Conservation (phyloP, 106 monocot species). For the Acorus gramineus region DNA sequence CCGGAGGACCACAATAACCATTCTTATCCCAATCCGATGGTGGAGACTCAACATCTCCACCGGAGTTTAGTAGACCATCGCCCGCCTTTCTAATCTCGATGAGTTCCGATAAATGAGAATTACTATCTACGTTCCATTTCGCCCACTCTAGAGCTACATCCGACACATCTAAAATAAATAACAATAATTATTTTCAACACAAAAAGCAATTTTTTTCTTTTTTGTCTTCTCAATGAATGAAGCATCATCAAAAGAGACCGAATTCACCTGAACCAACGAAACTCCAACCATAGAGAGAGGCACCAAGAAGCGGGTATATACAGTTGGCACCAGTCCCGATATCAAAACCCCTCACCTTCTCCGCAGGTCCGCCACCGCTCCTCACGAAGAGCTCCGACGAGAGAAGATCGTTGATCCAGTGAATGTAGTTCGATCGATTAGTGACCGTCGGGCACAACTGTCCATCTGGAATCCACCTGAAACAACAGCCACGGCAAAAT, state of each 20-base stretch:
- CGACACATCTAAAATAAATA: constrained; percentile 52
- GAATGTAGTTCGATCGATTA: constrained; percentile 85
- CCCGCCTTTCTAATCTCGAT: constrained; percentile 69
- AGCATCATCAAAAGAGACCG: neutral
- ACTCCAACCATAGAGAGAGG: constrained; percentile 76
- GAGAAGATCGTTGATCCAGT: constrained; percentile 86
- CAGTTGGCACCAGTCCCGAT: constrained; percentile 95
- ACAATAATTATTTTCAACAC: no score
- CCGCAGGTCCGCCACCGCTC: constrained; percentile 7
- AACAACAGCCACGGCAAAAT: neutral
- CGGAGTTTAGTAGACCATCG: constrained; percentile 6
- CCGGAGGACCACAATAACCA: constrained; percentile 7
- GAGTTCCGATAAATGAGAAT: constrained; percentile 65
- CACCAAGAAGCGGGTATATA: constrained; percentile 92
- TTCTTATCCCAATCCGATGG: neutral
- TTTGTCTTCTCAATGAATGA: neutral
- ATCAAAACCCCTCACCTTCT: constrained; percentile 68
- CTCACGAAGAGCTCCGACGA: constrained; percentile 53
- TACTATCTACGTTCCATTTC: constrained; percentile 71
- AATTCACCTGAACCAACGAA: constrained; percentile 79
- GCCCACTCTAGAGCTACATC: constrained; percentile 89
- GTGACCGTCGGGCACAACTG: constrained; percentile 93
- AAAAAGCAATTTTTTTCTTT: no score
- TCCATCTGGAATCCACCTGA: constrained; percentile 92
- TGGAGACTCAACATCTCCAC: constrained; percentile 1